A percentile compares a stretch with the other conserved stretches of the same genome.
These are phyloP conservation scores for Aspergillus avenaceus DNA, from an alignment of 495 filamentous ascomycete species.

Conservation along the genomic window DNA sequence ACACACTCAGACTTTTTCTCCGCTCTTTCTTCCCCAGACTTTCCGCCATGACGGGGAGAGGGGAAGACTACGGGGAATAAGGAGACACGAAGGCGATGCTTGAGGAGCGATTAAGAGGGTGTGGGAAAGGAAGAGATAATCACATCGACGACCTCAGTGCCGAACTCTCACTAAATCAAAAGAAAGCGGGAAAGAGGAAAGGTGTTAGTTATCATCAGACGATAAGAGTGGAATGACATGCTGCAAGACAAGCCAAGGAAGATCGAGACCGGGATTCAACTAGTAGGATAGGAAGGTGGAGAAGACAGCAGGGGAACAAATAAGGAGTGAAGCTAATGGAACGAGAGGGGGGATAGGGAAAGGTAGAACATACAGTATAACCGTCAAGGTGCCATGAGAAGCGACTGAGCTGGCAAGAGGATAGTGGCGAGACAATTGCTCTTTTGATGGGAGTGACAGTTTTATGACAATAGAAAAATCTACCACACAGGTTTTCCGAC, in stretches of 20 bases:
- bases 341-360: constrained; percentile 13
- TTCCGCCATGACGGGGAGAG: constrained; percentile 35
- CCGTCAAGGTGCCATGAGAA: constrained; percentile 35
- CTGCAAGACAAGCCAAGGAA: constrained; percentile 15
- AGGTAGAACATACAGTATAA: constrained; percentile 30
- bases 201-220: constrained; percentile 13
- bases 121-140: constrained; percentile 18
- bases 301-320: constrained; percentile 18
- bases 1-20: constrained; percentile 43
- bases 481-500: neutral
- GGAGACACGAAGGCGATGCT: constrained; percentile 1
- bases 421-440: neutral
- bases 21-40: constrained; percentile 34
- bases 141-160: constrained; percentile 33
- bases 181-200: constrained; percentile 10
- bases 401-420: constrained; percentile 18
- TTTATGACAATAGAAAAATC: neutral
- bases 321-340: constrained; percentile 12
- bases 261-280: constrained; percentile 13
- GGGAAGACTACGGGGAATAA: constrained; percentile 10
- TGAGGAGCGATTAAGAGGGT: constrained; percentile 8
- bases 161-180: constrained; percentile 25
- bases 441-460: neutral
- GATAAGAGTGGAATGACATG: constrained; percentile 14
- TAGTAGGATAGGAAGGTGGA: constrained; percentile 17